Evolutionary conservation across 305 asterid genomes (phyloP).

Genomic region (Fraxinus baroniana): DNA sequence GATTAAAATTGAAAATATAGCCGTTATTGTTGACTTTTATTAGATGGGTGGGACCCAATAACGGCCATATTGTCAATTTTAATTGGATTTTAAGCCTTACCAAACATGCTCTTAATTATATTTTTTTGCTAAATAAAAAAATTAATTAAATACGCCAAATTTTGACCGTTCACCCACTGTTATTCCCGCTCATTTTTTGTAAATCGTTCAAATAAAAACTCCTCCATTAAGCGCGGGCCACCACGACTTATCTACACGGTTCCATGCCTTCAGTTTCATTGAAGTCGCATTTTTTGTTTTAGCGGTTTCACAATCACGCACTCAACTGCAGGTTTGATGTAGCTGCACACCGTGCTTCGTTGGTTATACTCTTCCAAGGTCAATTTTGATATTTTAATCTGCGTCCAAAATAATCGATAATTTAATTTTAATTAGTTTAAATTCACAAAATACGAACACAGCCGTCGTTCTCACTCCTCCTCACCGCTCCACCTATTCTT

Average conservation of each 20-base stretch:
- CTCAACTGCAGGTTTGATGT: neutral
- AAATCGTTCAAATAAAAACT: constrained; percentile 32
- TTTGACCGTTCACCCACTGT: constrained; percentile 32
- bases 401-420: constrained; percentile 24
- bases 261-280: neutral
- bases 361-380: constrained; percentile 7
- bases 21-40: too few relatives aligned
- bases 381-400: neutral
- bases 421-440: constrained; percentile 34
- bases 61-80: too few relatives aligned
- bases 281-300: neutral
- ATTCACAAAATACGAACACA: constrained; percentile 35
- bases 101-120: too few relatives aligned
- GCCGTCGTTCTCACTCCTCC: constrained; percentile 46
- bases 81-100: too few relatives aligned
- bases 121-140: neutral
- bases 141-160: constrained; percentile 15
- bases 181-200: constrained; percentile 49
- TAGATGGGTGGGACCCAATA: too few relatives aligned
- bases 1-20: too few relatives aligned
- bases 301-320: neutral
- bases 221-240: constrained; percentile 26
- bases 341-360: constrained; percentile 12
- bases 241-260: constrained; percentile 12
- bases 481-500: constrained; percentile 24